phyloP scores from a whole-genome alignment of 257 asterid genomes.

The Lycium barbarum region DNA sequence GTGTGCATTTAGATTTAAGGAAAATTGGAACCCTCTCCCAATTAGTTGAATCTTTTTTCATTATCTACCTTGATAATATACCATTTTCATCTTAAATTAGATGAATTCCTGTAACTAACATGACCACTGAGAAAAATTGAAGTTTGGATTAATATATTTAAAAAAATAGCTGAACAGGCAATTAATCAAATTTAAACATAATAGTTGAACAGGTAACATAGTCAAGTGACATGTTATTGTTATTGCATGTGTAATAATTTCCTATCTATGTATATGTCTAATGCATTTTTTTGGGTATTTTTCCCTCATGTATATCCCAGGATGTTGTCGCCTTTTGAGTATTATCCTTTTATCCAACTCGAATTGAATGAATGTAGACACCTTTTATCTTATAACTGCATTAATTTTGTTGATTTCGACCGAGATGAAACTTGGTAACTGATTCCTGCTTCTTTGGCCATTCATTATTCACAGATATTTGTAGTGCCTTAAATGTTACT shows the following conservation, averaged over 20 bases:
- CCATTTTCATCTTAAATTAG: background rate
- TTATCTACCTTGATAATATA: background rate
- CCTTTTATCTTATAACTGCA: background rate
- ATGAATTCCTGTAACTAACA: background rate
- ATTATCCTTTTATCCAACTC: background rate
- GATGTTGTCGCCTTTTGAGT: background rate
- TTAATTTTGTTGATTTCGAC: background rate
- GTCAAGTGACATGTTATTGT: no score
- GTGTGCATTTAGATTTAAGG: background rate
- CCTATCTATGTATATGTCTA: background rate
- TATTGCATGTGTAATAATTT: background rate
- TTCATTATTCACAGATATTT: background rate
- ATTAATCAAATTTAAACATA: background rate
- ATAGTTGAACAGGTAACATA: background rate
- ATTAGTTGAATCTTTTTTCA: no score
- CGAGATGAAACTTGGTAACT: background rate
- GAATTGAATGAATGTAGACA: background rate
- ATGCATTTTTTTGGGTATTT: background rate
- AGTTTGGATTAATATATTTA: background rate
- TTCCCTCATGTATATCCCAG: no score
- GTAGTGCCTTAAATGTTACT: background rate
- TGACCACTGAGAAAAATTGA: background rate
- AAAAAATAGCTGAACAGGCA: background rate
- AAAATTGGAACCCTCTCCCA: background rate
- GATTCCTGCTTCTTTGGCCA: background rate